phyloP scores from a whole-genome alignment of 148 eudicot species.

The Chenopodium formosanum region DNA sequence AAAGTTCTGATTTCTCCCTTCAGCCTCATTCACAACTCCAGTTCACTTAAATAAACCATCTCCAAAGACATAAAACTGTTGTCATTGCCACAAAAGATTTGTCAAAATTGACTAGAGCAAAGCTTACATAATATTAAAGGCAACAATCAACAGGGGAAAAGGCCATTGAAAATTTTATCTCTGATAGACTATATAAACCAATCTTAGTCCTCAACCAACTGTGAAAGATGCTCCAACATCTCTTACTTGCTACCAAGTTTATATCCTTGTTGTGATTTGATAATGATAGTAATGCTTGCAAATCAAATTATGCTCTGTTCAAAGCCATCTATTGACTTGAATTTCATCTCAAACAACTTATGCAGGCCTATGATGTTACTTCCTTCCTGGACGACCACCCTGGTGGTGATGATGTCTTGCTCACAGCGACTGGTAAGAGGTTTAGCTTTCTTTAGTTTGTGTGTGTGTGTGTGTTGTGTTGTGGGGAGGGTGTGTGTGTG shows the following conservation, averaged over 20 bases:
- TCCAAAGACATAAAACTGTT: not conserved
- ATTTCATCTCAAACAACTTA: not conserved
- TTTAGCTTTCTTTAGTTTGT: not conserved
- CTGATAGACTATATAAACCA: no score
- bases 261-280: not conserved
- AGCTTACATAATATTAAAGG: no score
- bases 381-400: conserved; percentile 57
- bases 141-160: no score
- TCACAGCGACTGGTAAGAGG: conserved; percentile 46
- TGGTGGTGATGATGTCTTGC: conserved; percentile 54
- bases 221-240: not conserved
- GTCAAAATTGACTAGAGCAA: not conserved
- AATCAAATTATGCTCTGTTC: not conserved
- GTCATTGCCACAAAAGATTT: not conserved
- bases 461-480: no score
- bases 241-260: not conserved
- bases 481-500: no score
- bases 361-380: conserved; percentile 49
- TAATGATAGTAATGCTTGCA: not conserved
- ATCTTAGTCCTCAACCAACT: no score
- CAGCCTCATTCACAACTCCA: not conserved
- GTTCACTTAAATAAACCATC: not conserved
- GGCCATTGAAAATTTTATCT: not conserved
- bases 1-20: not conserved
- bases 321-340: conserved; percentile 7